A percentile compares a stretch with the other conserved stretches of the same genome.
phyloP scores from a whole-genome alignment of 192 early-diverging fungal species.

The Entomortierella lignicola region DNA sequence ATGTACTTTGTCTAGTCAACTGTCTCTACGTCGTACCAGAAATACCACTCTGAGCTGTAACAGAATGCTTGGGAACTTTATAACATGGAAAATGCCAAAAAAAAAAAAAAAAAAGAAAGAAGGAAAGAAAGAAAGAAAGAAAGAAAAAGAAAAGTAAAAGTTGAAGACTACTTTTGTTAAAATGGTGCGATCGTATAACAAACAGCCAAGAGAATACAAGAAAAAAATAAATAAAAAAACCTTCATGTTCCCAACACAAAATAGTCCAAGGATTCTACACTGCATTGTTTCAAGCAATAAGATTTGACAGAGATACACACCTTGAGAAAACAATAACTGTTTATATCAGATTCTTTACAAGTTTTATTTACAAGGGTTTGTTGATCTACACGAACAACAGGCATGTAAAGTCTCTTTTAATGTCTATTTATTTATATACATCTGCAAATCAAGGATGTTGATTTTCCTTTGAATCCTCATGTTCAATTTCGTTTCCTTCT shows the following conservation, averaged over 20 bases:
- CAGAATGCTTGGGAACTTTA: not conserved
- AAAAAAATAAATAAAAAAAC: not conserved
- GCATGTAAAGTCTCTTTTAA: too few relatives aligned
- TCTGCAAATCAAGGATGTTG: not conserved
- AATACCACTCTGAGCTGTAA: not conserved
- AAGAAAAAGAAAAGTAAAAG: constrained; percentile 5
- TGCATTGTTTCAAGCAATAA: too few relatives aligned
- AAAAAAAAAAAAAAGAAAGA: constrained; percentile 10
- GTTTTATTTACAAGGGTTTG: too few relatives aligned
- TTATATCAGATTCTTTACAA: too few relatives aligned
- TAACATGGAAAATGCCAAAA: not conserved
- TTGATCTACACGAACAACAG: too few relatives aligned
- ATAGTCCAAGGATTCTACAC: too few relatives aligned
- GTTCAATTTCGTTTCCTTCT: not conserved
- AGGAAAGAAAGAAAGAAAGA: constrained; percentile 8
- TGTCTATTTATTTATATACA: too few relatives aligned
- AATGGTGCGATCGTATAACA: too few relatives aligned
- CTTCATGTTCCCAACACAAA: too few relatives aligned
- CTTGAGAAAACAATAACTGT: too few relatives aligned
- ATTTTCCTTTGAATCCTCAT: not conserved
- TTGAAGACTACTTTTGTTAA: not conserved
- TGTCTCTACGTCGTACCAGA: not conserved
- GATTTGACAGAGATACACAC: too few relatives aligned
- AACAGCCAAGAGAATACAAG: not conserved
- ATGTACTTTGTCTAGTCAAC: constrained; percentile 43